A percentile compares a stretch with the other conserved stretches of the same genome.
Evolutionary conservation across 768 basidiomycete genomes (phyloP).

Genomic region (Megacollybia marginata): DNA sequence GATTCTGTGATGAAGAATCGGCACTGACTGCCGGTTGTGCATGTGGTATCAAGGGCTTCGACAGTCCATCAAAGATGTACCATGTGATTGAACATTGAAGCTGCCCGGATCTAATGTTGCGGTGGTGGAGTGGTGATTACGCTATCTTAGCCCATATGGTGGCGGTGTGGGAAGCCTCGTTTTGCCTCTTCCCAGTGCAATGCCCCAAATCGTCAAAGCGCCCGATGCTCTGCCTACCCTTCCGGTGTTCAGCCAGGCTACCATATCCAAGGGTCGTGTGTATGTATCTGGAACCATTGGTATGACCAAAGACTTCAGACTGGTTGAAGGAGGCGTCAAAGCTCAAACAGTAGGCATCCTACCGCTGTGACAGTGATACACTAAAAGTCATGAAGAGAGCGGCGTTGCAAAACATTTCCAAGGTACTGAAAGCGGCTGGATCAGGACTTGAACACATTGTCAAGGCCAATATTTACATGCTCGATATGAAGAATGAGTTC

Average conservation of each 20-base stretch:
- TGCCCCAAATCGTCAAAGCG: too few relatives aligned
- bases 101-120: too few relatives aligned
- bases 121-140: too few relatives aligned
- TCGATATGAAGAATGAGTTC: constrained; percentile 30
- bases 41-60: too few relatives aligned
- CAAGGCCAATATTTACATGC: constrained; percentile 35
- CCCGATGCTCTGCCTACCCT: constrained; percentile 27
- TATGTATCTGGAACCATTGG: constrained; percentile 34
- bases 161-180: too few relatives aligned
- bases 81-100: too few relatives aligned
- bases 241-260: constrained; percentile 34
- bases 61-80: too few relatives aligned
- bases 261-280: constrained; percentile 25
- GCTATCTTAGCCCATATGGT: too few relatives aligned
- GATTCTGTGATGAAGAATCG: too few relatives aligned
- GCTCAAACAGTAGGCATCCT: constrained; percentile 24
- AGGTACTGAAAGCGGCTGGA: constrained; percentile 33
- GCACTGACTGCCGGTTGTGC: too few relatives aligned
- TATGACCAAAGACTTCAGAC: constrained; percentile 21
- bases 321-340: constrained; percentile 25
- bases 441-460: constrained; percentile 33
- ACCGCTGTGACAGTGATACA: background rate
- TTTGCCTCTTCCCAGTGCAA: too few relatives aligned
- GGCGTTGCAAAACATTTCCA: constrained; percentile 30
- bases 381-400: constrained; percentile 18